Percentiles rank a stretch among this genome's conserved stretches.
These are phyloP conservation scores for Amylocystis lapponica DNA, from an alignment of 768 basidiomycete genomes.

Conservation along the genomic window DNA sequence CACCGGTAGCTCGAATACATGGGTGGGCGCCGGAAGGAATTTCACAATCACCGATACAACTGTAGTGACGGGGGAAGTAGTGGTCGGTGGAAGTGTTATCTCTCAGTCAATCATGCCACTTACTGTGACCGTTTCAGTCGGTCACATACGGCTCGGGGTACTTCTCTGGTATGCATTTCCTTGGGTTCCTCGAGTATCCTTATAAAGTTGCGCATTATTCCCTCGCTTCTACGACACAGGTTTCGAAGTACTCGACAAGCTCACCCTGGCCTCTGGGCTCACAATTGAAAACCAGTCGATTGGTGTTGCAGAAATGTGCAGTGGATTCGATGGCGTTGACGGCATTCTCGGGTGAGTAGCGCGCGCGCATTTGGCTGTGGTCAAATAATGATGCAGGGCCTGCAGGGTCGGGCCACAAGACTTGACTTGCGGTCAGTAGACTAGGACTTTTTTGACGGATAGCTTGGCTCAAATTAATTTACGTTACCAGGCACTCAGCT, in stretches of 20 bases:
- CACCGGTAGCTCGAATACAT: slow-evolving; percentile 21
- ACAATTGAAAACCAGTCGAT: slow-evolving; percentile 39
- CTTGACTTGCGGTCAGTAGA: slow-evolving; percentile 30
- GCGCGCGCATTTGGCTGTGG: not conserved
- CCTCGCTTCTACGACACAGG: slow-evolving; percentile 5
- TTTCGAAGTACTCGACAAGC: slow-evolving; percentile 26
- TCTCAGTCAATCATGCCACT: not conserved
- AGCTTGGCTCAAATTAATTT: not conserved
- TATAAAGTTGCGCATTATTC: not conserved
- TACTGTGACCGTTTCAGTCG: slow-evolving; percentile 3
- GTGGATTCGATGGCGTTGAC: slow-evolving; percentile 42
- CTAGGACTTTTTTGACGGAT: not conserved
- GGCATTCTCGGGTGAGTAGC: slow-evolving; percentile 39
- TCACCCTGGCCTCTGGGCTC: slow-evolving; percentile 33
- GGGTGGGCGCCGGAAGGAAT: slow-evolving; percentile 12
- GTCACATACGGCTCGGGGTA: slow-evolving; percentile 15
- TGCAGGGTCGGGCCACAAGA: slow-evolving; percentile 39
- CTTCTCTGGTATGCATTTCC: slow-evolving; percentile 5
- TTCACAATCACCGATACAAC: slow-evolving; percentile 2
- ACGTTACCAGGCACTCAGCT: not conserved
- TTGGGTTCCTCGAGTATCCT: not conserved
- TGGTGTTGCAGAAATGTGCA: slow-evolving; percentile 31
- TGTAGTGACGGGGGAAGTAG: not conserved
- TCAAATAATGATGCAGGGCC: not conserved
- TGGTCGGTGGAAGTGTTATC: slow-evolving; percentile 4